Percentiles rank a stretch among this genome's conserved stretches.
These are phyloP conservation scores for Daldinia caldariorum DNA, from an alignment of 495 filamentous ascomycete genomes.

Conservation along the genomic window DNA sequence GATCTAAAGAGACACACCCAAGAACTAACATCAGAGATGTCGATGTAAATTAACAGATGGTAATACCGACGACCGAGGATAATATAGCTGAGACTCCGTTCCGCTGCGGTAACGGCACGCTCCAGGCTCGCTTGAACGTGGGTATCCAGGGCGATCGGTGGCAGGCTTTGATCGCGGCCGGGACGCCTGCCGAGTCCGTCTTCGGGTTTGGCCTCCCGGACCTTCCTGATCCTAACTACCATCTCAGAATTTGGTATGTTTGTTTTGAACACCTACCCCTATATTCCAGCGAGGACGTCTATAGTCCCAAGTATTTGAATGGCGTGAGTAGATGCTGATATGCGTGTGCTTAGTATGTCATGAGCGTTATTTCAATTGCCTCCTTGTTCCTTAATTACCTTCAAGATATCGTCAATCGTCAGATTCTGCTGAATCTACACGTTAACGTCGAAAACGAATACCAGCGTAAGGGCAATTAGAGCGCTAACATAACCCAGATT, in stretches of 20 bases:
- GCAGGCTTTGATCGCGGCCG: constrained; percentile 38
- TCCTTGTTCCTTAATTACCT: background rate
- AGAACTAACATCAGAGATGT: background rate
- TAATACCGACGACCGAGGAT: constrained; percentile 26
- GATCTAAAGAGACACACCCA: no score
- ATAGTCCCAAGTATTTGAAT: background rate
- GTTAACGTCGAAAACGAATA: background rate
- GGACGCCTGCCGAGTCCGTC: constrained; percentile 41
- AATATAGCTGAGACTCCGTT: constrained; percentile 22
- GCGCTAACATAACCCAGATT: constrained; percentile 18
- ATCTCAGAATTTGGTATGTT: constrained; percentile 34
- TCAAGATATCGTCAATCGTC: background rate
- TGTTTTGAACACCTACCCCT: background rate
- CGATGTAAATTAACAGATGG: constrained; percentile 23
- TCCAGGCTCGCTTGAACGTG: constrained; percentile 35
- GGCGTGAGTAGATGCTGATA: background rate
- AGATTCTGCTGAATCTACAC: background rate
- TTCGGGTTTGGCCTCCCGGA: constrained; percentile 40
- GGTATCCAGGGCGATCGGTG: constrained; percentile 30
- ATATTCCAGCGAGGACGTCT: background rate
- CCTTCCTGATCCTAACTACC: constrained; percentile 41
- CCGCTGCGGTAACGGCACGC: constrained; percentile 25
- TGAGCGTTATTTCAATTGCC: background rate
- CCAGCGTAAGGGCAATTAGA: background rate
- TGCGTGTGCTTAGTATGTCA: constrained; percentile 14